A percentile compares a stretch with the other conserved stretches of the same genome.
phyloP scores from a whole-genome alignment of 768 basidiomycete species.

The Omphalotus guepiniiformis region DNA sequence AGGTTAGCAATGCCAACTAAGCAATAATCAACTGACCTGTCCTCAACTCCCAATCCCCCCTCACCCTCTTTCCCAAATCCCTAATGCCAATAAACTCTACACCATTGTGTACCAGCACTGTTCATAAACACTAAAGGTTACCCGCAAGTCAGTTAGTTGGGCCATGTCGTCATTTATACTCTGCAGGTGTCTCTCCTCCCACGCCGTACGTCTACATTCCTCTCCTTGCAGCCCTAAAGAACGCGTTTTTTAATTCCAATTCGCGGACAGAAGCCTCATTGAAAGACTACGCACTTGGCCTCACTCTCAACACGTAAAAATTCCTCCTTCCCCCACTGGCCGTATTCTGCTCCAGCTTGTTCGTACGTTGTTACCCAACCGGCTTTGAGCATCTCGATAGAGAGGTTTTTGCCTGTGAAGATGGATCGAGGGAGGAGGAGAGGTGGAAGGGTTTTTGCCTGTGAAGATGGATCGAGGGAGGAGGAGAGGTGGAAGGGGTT shows the following conservation, averaged over 20 bases:
- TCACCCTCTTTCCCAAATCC: no score
- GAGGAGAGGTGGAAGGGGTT: not conserved
- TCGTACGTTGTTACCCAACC: slow-evolving; percentile 78
- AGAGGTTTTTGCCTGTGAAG: slow-evolving; percentile 45
- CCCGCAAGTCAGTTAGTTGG: no score
- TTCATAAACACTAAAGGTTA: no score
- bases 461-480: not conserved
- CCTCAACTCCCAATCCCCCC: no score
- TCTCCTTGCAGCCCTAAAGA: slow-evolving; percentile 49
- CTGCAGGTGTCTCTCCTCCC: slow-evolving; percentile 62
- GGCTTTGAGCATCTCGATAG: slow-evolving; percentile 72
- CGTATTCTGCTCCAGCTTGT: slow-evolving; percentile 78
- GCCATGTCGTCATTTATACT: slow-evolving; percentile 75
- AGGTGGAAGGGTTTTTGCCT: slow-evolving; percentile 57
- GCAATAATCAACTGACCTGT: no score
- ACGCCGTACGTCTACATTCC: slow-evolving; percentile 73
- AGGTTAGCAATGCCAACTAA: no score
- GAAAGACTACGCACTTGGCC: slow-evolving; percentile 53
- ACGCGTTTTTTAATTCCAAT: no score
- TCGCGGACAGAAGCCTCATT: slow-evolving; percentile 4
- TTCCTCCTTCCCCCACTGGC: slow-evolving; percentile 57
- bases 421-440: slow-evolving; percentile 51
- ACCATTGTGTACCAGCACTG: no score
- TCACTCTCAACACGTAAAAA: slow-evolving; percentile 59
- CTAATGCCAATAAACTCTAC: no score